Percentiles rank a stretch among this genome's conserved stretches.
Conservation (phyloP, 106 monocot genomes). For the Dendrobium huoshanense region DNA sequence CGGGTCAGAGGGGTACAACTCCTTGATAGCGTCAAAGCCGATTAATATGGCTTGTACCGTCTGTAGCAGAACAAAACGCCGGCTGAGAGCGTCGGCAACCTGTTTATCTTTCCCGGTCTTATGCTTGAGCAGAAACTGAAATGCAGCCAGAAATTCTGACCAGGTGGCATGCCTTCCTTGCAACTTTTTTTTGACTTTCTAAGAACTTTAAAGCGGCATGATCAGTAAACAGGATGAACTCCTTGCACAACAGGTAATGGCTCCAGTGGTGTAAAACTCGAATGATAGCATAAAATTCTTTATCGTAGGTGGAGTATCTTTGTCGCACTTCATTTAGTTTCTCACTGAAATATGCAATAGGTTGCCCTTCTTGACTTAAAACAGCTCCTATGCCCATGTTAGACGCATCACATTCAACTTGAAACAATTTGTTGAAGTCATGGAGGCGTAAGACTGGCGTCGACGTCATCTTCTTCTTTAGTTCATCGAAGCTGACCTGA, state of each 20-base stretch:
- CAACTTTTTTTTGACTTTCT: neutral
- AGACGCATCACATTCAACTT: constrained; percentile 7
- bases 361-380: constrained; percentile 4
- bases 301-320: constrained; percentile 1
- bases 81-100: neutral
- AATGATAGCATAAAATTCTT: constrained; percentile 9
- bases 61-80: neutral
- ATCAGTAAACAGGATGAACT: neutral
- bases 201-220: neutral
- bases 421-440: constrained; percentile 3
- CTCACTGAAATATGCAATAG: constrained; percentile 1
- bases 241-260: neutral
- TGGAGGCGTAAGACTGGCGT: neutral
- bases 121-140: neutral
- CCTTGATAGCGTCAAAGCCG: neutral
- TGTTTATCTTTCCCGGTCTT: neutral
- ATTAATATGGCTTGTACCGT: neutral
- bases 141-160: neutral
- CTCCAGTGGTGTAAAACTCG: neutral
- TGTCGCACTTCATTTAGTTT: neutral
- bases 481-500: neutral
- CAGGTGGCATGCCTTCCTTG: neutral
- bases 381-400: constrained; percentile 1
- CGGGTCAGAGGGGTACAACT: neutral
- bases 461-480: neutral